These are phyloP conservation scores for Platanus orientalis DNA, from an alignment of 164 flowering plant species.

Conservation along the genomic window DNA sequence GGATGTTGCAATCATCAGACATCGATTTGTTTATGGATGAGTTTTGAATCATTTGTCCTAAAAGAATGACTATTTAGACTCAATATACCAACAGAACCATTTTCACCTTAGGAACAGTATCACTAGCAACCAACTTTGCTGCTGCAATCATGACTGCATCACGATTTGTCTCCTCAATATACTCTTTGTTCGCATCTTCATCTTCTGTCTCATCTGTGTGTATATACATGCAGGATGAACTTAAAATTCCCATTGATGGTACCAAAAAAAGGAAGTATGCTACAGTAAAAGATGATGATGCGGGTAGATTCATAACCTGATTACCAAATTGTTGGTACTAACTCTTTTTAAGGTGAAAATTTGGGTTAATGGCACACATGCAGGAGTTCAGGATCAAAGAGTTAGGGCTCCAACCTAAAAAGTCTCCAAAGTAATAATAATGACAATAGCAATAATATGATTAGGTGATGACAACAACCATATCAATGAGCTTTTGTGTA, in stretches of 20 bases:
- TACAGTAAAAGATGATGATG: too few species aligned
- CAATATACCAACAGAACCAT: conserved; percentile 1
- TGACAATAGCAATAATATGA: too few species aligned
- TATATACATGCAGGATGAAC: background rate
- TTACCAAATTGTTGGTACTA: too few species aligned
- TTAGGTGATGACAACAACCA: background rate
- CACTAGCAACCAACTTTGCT: conserved; percentile 70
- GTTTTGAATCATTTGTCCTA: background rate
- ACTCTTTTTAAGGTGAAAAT: too few species aligned
- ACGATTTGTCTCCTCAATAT: conserved; percentile 81
- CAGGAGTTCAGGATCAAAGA: too few species aligned
- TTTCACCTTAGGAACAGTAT: conserved; percentile 72
- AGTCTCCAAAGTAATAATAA: too few species aligned
- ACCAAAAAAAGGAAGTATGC: background rate
- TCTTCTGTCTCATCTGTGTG: conserved; percentile 83
- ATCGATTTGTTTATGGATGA: too few species aligned
- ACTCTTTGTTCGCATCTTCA: conserved; percentile 79
- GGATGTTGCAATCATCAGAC: too few species aligned
- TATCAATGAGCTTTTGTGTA: background rate
- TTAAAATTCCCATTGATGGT: background rate
- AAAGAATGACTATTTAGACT: background rate
- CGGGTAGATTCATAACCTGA: too few species aligned
- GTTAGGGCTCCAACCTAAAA: too few species aligned
- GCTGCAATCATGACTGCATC: conserved; percentile 87
- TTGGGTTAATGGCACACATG: too few species aligned